Evolutionary conservation across 768 basidiomycete species (phyloP).

Genomic region (Strobilomyces echinocephalus): DNA sequence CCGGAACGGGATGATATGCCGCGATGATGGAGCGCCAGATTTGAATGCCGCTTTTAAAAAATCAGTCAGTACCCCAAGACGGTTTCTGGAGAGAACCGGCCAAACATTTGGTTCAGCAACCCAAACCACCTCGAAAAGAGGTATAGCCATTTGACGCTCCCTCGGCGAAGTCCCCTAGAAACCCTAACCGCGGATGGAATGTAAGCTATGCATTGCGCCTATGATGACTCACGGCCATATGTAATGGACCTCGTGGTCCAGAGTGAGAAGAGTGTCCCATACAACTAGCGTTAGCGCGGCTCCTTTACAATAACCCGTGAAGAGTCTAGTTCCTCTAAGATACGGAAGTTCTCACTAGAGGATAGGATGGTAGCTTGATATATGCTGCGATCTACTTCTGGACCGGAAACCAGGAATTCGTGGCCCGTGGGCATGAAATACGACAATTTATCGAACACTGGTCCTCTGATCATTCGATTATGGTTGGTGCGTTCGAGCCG

Average conservation of each 20-base stretch:
- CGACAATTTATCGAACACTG: neutral
- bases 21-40: neutral
- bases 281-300: constrained; percentile 5
- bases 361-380: constrained; percentile 4
- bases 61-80: constrained; percentile 1
- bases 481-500: too few relatives aligned
- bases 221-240: constrained; percentile 22
- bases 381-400: neutral
- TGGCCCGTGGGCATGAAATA: constrained; percentile 1
- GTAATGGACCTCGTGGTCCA: constrained; percentile 13
- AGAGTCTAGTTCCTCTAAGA: neutral
- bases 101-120: constrained; percentile 14
- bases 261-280: constrained; percentile 17
- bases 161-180: neutral
- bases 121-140: constrained; percentile 23
- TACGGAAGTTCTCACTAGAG: constrained; percentile 8
- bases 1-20: neutral
- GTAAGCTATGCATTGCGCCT: neutral
- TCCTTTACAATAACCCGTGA: neutral
- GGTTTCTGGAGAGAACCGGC: neutral
- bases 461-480: too few relatives aligned
- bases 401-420: constrained; percentile 1
- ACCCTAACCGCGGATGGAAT: neutral
- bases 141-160: constrained; percentile 17
- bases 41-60: constrained; percentile 4